These are phyloP conservation scores for Mycena maculata DNA, from an alignment of 768 basidiomycete species.

Conservation along the genomic window DNA sequence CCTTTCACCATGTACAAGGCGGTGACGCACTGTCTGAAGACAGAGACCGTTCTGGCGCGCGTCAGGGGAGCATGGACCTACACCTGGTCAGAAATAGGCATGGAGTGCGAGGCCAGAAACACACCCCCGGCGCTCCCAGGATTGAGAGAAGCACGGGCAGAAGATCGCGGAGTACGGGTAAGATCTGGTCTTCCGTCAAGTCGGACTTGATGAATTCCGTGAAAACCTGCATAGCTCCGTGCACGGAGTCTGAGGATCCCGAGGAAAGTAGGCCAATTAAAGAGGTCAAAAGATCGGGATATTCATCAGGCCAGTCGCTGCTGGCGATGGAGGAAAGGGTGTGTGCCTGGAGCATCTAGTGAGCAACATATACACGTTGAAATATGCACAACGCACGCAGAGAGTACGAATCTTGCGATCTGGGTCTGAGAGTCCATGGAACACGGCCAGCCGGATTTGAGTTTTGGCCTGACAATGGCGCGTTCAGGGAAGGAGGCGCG, in stretches of 20 bases:
- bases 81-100: slow-evolving; percentile 17
- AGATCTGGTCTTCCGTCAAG: slow-evolving; percentile 92
- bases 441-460: slow-evolving; percentile 81
- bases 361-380: background rate
- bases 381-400: slow-evolving; percentile 65
- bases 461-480: slow-evolving; percentile 70
- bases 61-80: slow-evolving; percentile 83
- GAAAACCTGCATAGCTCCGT: slow-evolving; percentile 97
- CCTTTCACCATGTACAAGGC: slow-evolving; percentile 96
- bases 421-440: slow-evolving; percentile 86
- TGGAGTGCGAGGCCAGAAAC: slow-evolving; percentile 20
- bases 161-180: slow-evolving; percentile 90
- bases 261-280: slow-evolving; percentile 85
- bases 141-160: slow-evolving; percentile 87
- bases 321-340: slow-evolving; percentile 90
- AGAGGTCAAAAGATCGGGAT: slow-evolving; percentile 83
- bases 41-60: slow-evolving; percentile 84
- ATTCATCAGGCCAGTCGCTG: slow-evolving; percentile 97
- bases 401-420: slow-evolving; percentile 88
- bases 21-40: slow-evolving; percentile 90
- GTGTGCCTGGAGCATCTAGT: slow-evolving; percentile 70
- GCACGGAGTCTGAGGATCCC: slow-evolving; percentile 77
- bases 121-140: slow-evolving; percentile 79
- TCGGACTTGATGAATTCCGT: slow-evolving; percentile 95
- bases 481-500: slow-evolving; percentile 23